Base-by-base conservation (phyloP, 2,329 filamentous ascomycete genomes). In the Bipolaris zeicola region DNA sequence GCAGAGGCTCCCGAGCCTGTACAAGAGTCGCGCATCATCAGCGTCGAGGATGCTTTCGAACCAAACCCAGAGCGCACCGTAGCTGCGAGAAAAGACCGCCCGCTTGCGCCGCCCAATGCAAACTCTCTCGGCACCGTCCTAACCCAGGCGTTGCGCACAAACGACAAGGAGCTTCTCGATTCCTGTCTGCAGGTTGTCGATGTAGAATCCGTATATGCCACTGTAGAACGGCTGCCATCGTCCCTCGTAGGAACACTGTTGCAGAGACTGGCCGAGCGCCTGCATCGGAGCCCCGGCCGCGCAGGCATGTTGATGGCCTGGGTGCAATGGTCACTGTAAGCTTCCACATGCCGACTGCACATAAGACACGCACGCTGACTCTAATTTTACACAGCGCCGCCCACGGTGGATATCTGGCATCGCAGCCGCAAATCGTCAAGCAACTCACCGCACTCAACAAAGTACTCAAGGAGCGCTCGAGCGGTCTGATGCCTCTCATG, bases 61-160 rank as follows among this genome's bases (percentile, higher is more conserved):
- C 64, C 73, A 47, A 77, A 78, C 50, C 75, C 79, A 28, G 78
- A 77, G 63, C 78, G 55, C 79, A 74, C 82, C 37, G 68, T 71
- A n/a, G 77, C 80, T 45, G 71, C 79, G 16, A 65, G 69, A 10
- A 73, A 77, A 36, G 76, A 70, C 48, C 80, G 79, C 37, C 76
- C 79, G 52, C 80, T 89, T 59, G 82, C 83, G 16, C 80, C 86
- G 18, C 89, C 89, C 11, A 88, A 87, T 11, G 88, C 89, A 57
- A 87, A 91, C 57, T 96, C 94, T 6, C 85, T 99, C 48, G 89
- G 90, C 45, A 96, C 92, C 5, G 92, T 97, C n/a, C 87, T 99
- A 57, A 88, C 92, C 13, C 94, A 98, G 77, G 92, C 95, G 5
- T 87, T 99, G 54, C 90, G 89, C 69, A 97, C 93, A 59, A 95